Conservation (phyloP, 768 basidiomycete genomes). For the Trametes cubensis region DNA sequence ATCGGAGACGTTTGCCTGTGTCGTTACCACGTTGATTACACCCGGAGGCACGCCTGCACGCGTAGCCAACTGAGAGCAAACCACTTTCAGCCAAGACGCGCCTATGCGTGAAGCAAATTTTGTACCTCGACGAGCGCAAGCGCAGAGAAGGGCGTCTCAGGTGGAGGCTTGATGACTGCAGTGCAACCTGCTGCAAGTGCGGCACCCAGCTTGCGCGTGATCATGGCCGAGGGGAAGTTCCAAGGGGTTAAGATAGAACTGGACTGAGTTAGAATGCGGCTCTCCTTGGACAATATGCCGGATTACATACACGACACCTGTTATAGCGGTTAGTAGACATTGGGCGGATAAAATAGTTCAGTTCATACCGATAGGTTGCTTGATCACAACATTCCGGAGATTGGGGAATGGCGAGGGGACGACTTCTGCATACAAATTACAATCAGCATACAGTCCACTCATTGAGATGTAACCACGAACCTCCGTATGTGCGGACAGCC, state of each 20-base stretch:
- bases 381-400: conserved; percentile 84
- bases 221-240: conserved; percentile 97
- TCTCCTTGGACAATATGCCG: background rate
- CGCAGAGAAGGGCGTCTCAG: conserved; percentile 92
- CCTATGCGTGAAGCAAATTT: conserved; percentile 7
- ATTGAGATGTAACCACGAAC: conserved; percentile 40
- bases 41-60: conserved; percentile 95
- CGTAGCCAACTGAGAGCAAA: conserved; percentile 58
- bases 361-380: conserved; percentile 82
- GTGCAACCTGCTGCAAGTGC: conserved; percentile 97
- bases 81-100: background rate
- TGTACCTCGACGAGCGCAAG: conserved; percentile 87
- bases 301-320: conserved; percentile 51
- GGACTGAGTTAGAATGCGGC: background rate
- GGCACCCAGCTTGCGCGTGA: conserved; percentile 85
- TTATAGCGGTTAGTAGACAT: background rate
- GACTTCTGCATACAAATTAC: conserved; percentile 52
- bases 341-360: conserved; percentile 1
- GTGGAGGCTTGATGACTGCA: conserved; percentile 89
- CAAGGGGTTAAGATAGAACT: conserved; percentile 83
- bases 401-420: conserved; percentile 75
- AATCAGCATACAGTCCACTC: background rate
- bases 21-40: conserved; percentile 93
- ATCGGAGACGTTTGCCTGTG: conserved; percentile 79
- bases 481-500: conserved; percentile 89